A percentile compares a stretch with the other conserved stretches of the same genome.
phyloP scores from a whole-genome alignment of 495 filamentous ascomycete species.

The Amorphotheca resinae region DNA sequence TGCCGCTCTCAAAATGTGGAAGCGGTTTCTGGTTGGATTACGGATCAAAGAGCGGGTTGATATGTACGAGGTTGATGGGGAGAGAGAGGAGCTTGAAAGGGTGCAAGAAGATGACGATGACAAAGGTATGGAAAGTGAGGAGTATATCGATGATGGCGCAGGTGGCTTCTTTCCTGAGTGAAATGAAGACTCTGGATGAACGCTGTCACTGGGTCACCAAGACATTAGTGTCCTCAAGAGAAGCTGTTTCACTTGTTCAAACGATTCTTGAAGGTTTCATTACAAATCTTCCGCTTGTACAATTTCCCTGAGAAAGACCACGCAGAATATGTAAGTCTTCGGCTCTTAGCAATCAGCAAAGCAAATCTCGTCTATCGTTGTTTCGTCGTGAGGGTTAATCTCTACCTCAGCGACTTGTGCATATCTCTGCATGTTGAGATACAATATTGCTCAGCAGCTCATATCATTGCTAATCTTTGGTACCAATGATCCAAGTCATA shows the following conservation, averaged over 20 bases:
- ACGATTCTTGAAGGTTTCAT: too few species aligned
- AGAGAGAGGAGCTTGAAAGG: slow-evolving; percentile 22
- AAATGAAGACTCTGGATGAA: slow-evolving; percentile 12
- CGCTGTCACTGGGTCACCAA: not conserved
- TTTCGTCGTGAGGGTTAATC: too few species aligned
- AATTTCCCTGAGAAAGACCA: too few species aligned
- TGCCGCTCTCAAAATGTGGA: slow-evolving; percentile 61
- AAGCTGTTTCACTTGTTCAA: too few species aligned
- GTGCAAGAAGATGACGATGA: slow-evolving; percentile 6
- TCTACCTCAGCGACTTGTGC: too few species aligned
- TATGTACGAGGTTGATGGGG: slow-evolving; percentile 43
- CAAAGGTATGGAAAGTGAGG: slow-evolving; percentile 24
- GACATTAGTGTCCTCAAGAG: too few species aligned
- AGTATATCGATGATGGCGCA: slow-evolving; percentile 26
- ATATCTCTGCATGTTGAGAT: too few species aligned
- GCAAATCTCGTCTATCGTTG: too few species aligned
- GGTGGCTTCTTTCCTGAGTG: slow-evolving; percentile 20
- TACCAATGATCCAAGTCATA: slow-evolving; percentile 38
- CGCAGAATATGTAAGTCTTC: too few species aligned
- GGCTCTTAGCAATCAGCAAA: too few species aligned
- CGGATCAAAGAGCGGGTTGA: slow-evolving; percentile 68
- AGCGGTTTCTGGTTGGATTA: slow-evolving; percentile 57
- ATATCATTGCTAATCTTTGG: slow-evolving; percentile 20
- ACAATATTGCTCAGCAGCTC: too few species aligned
- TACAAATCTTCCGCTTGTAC: too few species aligned